Conservation (phyloP, 257 asterid species). For the Solanum paucissectum region DNA sequence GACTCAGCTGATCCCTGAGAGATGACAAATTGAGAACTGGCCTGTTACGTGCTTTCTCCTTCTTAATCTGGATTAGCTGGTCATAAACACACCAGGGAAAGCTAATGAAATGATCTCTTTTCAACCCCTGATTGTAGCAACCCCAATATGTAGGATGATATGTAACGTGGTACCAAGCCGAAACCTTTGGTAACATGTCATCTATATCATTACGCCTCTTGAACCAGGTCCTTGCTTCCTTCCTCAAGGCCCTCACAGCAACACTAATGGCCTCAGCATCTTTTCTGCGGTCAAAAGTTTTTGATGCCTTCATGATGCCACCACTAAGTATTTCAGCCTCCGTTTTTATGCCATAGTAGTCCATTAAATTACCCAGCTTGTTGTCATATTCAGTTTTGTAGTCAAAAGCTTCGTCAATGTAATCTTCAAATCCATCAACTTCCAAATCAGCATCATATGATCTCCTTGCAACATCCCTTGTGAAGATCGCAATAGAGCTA, state of each 20-base stretch:
- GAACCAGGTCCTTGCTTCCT: constrained; percentile 65
- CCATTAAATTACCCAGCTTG: constrained; percentile 84
- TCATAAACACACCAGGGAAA: constrained; percentile 86
- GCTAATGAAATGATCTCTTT: constrained; percentile 60
- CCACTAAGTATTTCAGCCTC: constrained; percentile 88
- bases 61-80: constrained; percentile 58
- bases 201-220: constrained; percentile 39
- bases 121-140: constrained; percentile 40
- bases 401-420: constrained; percentile 46
- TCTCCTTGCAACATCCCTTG: constrained; percentile 39
- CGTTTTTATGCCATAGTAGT: constrained; percentile 62
- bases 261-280: constrained; percentile 65
- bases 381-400: constrained; percentile 59
- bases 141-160: constrained; percentile 67
- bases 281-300: constrained; percentile 59
- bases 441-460: constrained; percentile 59
- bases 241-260: constrained; percentile 64
- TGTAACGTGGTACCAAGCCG: constrained; percentile 88
- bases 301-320: constrained; percentile 52
- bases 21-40: constrained; percentile 3
- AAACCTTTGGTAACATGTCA: constrained; percentile 52
- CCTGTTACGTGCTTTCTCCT: constrained; percentile 6
- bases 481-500: constrained; percentile 27
- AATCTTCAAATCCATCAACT: constrained; percentile 53
- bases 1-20: constrained; percentile 7